Evolutionary conservation across 2,329 filamentous ascomycete genomes (phyloP), one percentile per base, ranked within the genome.

Genomic region (Penicillium sp.): DNA sequence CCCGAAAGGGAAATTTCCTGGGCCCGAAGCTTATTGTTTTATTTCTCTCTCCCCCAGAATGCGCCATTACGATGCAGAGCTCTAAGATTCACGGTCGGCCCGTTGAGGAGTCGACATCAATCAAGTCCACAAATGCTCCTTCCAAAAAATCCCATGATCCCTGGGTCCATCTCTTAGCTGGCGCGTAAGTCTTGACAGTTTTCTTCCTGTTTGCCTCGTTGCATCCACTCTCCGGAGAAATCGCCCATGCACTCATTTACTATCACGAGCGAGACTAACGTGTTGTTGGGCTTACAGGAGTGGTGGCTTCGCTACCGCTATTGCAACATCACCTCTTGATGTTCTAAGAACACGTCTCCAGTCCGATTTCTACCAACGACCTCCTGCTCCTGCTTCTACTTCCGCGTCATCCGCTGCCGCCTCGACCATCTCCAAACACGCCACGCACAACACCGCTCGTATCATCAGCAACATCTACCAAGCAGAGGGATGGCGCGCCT

Each of bases 311-410:
- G 88, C 87, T 32, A 94, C 89, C 9, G 91, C 90, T 45, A 79
- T 96, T 45, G 85, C 95, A 51, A 95, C 90, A 44, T 96, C 90
- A 66, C 91, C 91, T 33, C 83, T 97, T 58, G 91, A 97, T 73
- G 91, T 97, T 50, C 95, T 96, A 69, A 95, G 96, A 76, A 97
- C 91, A 37, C 95, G 95, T 69, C 75, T 97, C 48, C 91, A 97
- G 69, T 90, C 89, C 9, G 90, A 95, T 65, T 94, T 93, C 67
- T 96, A 96, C 75, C 89, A 95, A 69, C 79, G 56, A 81, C 61
- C 65, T 78, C 69, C 58, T 45, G 7, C 65, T 78, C 69, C 58
- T 45, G 7, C 28, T 26, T 12, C 40, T n/a, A 26, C 40, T 25
- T 43, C 40, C 40, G 40, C 29, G 32, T 57, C 52, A 74, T 66